phyloP scores from a whole-genome alignment of 1,284 basidiomycete genomes.

The Marasmius sp. region DNA sequence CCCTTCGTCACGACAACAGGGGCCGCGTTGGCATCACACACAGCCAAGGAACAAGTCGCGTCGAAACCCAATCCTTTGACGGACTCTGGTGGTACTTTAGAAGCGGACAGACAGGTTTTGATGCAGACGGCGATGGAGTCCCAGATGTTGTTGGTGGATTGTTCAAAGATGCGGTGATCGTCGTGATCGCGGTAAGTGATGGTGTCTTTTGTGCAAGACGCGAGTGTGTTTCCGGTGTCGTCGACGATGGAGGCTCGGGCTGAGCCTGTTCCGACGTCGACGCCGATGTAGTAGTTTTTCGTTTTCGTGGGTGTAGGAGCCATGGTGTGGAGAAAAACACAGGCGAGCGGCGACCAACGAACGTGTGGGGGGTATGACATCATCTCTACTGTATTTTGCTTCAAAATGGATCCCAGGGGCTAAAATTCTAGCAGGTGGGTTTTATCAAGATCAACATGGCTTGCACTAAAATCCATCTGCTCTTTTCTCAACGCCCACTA shows the following conservation, averaged over 20 bases:
- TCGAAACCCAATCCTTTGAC: slow-evolving; percentile 96
- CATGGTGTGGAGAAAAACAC: too few species aligned
- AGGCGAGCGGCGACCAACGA: too few species aligned
- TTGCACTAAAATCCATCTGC: background rate
- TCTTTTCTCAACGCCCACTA: slow-evolving; percentile 16
- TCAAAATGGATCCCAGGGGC: too few species aligned
- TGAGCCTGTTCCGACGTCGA: slow-evolving; percentile 91
- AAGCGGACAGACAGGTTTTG: slow-evolving; percentile 63
- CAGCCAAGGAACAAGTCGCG: slow-evolving; percentile 95
- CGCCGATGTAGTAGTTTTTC: slow-evolving; percentile 57
- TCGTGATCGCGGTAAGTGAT: slow-evolving; percentile 81
- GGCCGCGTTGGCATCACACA: slow-evolving; percentile 72
- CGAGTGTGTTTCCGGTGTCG: slow-evolving; percentile 73
- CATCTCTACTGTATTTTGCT: too few species aligned
- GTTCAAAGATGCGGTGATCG: slow-evolving; percentile 95
- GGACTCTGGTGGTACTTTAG: slow-evolving; percentile 58
- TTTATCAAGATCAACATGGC: background rate
- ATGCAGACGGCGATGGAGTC: slow-evolving; percentile 70
- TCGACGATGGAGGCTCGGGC: slow-evolving; percentile 86
- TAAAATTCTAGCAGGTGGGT: too few species aligned
- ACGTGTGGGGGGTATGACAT: too few species aligned
- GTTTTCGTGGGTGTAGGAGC: too few species aligned
- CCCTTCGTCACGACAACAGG: slow-evolving; percentile 84
- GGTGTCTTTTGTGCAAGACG: slow-evolving; percentile 78
- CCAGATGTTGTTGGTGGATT: slow-evolving; percentile 91